Evolutionary conservation across 768 basidiomycete genomes (phyloP), one percentile per base, ranked within the genome.

Genomic region (Mycena galericulata): DNA sequence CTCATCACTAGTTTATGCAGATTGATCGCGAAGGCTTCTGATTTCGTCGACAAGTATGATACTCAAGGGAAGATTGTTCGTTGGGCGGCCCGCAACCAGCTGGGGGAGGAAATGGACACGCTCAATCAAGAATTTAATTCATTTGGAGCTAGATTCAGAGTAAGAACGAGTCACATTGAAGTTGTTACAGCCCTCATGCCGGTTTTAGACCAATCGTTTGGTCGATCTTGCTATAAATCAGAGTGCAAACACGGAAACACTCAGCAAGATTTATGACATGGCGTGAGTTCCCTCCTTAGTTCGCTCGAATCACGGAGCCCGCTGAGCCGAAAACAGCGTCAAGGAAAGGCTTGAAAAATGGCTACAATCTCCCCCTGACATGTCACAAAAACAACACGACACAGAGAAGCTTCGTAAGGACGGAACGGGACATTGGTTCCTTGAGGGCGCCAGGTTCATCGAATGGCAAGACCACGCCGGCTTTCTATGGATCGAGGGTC

Each of bases 201-300:
- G 34, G 8, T 36, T 36, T 58, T 45, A 60, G 58, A 47, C 58
- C n/a, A 59, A 60, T 22, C 58, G 58, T 26, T 29, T 60, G 4
- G 46, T 60, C 27, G 62, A 64, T 40, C 51, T 64, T 27, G 54
- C 20, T 11, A 38, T 64, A 12, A 20, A 64, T 18, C 53, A 64
- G 34, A 56, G 45, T 3, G 12, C 32, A 8, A 64, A 22, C 18
- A 34, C 51, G 5, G 22, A 11, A 34, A 27, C 24, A 4, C 26
- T 64, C 18, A 17, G 38, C 2, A 26, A 56, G 20, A 43, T 64
- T 64, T 24, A 56, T 29, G 43, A 55, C 10, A 40, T 40, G 3
- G 62, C 18, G 62, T 56, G 8, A 1, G 29, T 47, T 9, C 8
- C 1, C 24, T 20, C 9, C 22, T 22, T 1, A 30, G 27, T 47